Evolutionary conservation across 2,329 filamentous ascomycete genomes (phyloP), one percentile per base, ranked within the genome.

Genomic region (Gnomoniopsis smithogilvyi): DNA sequence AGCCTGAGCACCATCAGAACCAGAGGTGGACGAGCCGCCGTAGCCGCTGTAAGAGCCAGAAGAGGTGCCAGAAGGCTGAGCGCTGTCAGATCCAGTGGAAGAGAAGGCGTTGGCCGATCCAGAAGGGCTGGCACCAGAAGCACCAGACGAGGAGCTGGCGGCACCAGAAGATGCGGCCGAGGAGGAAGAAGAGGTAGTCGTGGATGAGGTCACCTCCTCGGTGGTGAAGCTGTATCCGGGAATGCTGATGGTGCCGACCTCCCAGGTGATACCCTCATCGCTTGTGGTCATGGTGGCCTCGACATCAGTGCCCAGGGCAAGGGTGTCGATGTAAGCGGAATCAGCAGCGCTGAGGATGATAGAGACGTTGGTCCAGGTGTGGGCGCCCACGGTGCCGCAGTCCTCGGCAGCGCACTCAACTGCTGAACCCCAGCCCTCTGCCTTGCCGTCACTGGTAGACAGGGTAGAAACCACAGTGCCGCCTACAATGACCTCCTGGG

Each of bases 341-440:
- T 62, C 54, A 12, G 60, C 60, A 21, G 33, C 22, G 54, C 54
- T 58, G 6, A 60, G 60, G 47, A 58, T 62, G 58, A 62, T 62
- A 50, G 50, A 57, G 50, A 54, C 54, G 26, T 62, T 54, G 58
- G 47, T 57, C 60, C 60, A 62, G 30, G 59, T 60, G 54, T 62
- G 60, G 15, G 60, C 60, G 30, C 50, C 45, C 10, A 62, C 47
- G 36, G 60, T 60, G 64, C 91, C 91, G 79, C 90, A 93, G 78
- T 90, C 88, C 73, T 93, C 88, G 70, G 86, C 87, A 56, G 87
- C 91, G 71, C 84, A 85, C 69, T 89, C 84, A 19, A 78, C 72
- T 0, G 76, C 70, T 43, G 72, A 74, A 2, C 75, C 76, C 70
- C 74, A 78, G 63, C 76, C 75, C 67, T 72, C 64, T 3, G 76